Percentiles rank a stretch among this genome's conserved stretches.
Conservation (phyloP, 1,139 yeast species). For the Candida frijolesensis region DNA sequence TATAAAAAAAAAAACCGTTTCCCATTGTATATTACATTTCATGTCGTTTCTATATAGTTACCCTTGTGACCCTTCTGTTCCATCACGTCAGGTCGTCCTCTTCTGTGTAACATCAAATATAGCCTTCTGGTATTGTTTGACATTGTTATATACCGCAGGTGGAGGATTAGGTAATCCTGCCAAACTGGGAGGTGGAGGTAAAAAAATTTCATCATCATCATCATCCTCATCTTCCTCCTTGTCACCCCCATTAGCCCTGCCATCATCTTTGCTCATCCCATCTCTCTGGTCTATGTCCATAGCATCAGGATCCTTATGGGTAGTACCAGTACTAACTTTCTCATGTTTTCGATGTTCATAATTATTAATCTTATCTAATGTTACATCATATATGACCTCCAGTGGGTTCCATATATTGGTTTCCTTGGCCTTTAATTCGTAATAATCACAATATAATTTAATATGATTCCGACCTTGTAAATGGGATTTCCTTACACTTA, state of each 20-base stretch:
- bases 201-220: slow-evolving; percentile 18
- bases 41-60: not conserved
- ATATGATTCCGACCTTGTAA: slow-evolving; percentile 79
- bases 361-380: slow-evolving; percentile 28
- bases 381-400: slow-evolving; percentile 44
- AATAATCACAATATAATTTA: slow-evolving; percentile 74
- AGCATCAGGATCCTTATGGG: slow-evolving; percentile 14
- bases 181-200: slow-evolving; percentile 41
- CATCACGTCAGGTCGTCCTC: not conserved
- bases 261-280: slow-evolving; percentile 21
- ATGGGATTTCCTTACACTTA: slow-evolving; percentile 85
- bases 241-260: not conserved
- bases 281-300: slow-evolving; percentile 20
- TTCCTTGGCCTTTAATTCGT: slow-evolving; percentile 57
- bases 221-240: slow-evolving; percentile 17
- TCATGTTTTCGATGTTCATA: slow-evolving; percentile 20
- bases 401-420: slow-evolving; percentile 47
- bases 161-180: slow-evolving; percentile 38
- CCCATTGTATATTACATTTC: too few relatives aligned
- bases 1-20: not conserved
- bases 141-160: slow-evolving; percentile 30
- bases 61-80: not conserved
- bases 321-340: too few relatives aligned
- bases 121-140: slow-evolving; percentile 23
- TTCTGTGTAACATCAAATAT: slow-evolving; percentile 16